Evolutionary conservation across 805 yeast species (phyloP).

Genomic region (Lipomyces mesembrius): DNA sequence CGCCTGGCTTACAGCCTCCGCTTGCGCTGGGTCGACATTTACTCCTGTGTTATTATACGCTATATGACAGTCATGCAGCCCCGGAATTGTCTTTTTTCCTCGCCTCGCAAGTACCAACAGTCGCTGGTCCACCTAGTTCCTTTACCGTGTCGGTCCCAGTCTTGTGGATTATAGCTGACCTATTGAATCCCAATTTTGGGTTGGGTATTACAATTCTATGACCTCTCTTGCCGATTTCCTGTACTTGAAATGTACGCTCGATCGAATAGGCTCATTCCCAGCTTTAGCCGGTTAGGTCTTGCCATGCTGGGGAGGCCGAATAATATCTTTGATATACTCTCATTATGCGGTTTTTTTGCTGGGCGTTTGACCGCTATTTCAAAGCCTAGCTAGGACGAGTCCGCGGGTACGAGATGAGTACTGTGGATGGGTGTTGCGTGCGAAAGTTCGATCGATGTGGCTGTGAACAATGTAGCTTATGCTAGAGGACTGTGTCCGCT

Average conservation of each 20-base stretch:
- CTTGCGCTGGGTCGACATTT: not conserved
- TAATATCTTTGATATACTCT: not conserved
- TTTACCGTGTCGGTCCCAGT: not conserved
- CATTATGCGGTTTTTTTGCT: constrained; percentile 1
- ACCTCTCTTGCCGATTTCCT: not conserved
- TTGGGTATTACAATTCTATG: not conserved
- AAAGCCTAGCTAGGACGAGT: constrained; percentile 8
- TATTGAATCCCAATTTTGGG: not conserved
- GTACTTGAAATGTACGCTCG: not conserved
- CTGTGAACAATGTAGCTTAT: not conserved
- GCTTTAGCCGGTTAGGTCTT: not conserved
- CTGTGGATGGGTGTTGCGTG: not conserved
- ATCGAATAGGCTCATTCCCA: not conserved
- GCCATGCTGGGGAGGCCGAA: not conserved
- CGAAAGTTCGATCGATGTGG: not conserved
- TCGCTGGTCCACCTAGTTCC: not conserved
- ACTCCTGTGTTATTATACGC: not conserved
- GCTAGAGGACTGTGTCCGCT: not conserved
- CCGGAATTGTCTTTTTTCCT: not conserved
- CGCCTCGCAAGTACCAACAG: not conserved
- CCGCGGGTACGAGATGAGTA: constrained; percentile 3
- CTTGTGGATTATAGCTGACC: not conserved
- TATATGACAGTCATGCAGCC: constrained; percentile 15
- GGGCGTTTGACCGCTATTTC: constrained; percentile 4
- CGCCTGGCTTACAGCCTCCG: constrained; percentile 8